A percentile compares a stretch with the other conserved stretches of the same genome.
Evolutionary conservation across 352 stramenopile species (phyloP).

Genomic region (Phytophthora uliginosa): DNA sequence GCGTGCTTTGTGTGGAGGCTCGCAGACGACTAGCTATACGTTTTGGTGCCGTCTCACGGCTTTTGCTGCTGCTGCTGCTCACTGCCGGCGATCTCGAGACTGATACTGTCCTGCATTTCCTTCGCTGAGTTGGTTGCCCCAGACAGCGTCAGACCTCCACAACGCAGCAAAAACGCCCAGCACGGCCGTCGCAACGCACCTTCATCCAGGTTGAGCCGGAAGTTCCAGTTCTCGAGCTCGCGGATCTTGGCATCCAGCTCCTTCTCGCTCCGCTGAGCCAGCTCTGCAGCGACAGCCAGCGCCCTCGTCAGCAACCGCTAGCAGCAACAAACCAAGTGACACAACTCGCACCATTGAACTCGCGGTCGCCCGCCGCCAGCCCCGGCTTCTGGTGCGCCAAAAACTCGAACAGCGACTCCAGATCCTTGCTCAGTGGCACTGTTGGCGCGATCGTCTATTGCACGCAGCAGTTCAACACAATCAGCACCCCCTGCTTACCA

Average conservation of each 20-base stretch:
- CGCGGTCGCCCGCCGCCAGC: constrained; percentile 40
- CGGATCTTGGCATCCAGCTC: constrained; percentile 75
- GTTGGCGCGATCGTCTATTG: constrained; percentile 62
- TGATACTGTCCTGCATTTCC: constrained; percentile 53
- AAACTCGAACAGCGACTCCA: constrained; percentile 70
- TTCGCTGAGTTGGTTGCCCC: constrained; percentile 31
- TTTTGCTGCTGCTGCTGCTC: constrained; percentile 1
- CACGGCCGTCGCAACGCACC: constrained; percentile 31
- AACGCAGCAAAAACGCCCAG: neutral
- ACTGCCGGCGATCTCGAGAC: constrained; percentile 43
- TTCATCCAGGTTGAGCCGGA: constrained; percentile 85
- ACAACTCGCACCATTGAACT: constrained; percentile 45
- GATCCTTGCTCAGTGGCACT: constrained; percentile 58
- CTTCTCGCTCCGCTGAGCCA: constrained; percentile 66
- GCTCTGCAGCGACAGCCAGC: constrained; percentile 37
- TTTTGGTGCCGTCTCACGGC: neutral
- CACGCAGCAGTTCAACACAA: neutral
- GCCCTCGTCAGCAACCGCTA: neutral
- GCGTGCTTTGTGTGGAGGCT: neutral
- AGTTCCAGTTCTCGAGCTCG: constrained; percentile 89
- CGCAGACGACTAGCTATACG: neutral
- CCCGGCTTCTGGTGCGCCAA: constrained; percentile 56
- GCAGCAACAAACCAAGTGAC: neutral
- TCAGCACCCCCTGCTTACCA: neutral
- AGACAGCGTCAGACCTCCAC: constrained; percentile 8